These are phyloP conservation scores for Capsicum baccatum DNA, from an alignment of 257 asterid genomes.

Conservation along the genomic window DNA sequence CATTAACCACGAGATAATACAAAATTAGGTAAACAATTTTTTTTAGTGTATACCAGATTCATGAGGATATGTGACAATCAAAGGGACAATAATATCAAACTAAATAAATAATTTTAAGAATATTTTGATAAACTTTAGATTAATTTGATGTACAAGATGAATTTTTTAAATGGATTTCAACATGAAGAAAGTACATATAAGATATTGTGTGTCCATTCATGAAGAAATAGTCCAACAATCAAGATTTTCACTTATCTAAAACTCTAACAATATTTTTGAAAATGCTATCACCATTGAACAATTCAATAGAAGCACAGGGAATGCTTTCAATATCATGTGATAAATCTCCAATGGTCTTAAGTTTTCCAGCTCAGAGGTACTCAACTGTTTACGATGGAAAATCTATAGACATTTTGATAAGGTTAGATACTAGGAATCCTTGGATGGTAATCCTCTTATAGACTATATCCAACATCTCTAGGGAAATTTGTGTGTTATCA, in stretches of 20 bases:
- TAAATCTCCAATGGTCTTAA: constrained; percentile 58
- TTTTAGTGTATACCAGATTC: no score
- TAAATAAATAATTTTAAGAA: no score
- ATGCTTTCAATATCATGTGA: constrained; percentile 60
- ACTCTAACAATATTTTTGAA: constrained; percentile 61
- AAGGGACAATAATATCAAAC: no score
- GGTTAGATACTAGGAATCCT: constrained; percentile 66
- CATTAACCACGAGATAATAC: no score
- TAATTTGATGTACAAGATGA: neutral
- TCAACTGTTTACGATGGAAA: constrained; percentile 51
- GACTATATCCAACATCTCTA: constrained; percentile 56
- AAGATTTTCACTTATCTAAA: constrained; percentile 36
- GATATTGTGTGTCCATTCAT: neutral
- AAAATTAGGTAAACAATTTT: no score
- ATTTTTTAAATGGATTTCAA: neutral
- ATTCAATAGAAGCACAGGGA: constrained; percentile 55
- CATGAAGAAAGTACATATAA: neutral
- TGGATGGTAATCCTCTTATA: constrained; percentile 63
- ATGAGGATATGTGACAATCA: no score
- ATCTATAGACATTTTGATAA: constrained; percentile 40
- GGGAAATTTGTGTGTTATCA: constrained; percentile 35
- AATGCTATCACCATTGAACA: constrained; percentile 55
- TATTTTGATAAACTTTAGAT: neutral
- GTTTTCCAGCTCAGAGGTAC: constrained; percentile 47
- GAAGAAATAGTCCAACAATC: neutral